Conservation (phyloP, 371 early-diverging fungal species). For the Fennellomyces sp. region DNA sequence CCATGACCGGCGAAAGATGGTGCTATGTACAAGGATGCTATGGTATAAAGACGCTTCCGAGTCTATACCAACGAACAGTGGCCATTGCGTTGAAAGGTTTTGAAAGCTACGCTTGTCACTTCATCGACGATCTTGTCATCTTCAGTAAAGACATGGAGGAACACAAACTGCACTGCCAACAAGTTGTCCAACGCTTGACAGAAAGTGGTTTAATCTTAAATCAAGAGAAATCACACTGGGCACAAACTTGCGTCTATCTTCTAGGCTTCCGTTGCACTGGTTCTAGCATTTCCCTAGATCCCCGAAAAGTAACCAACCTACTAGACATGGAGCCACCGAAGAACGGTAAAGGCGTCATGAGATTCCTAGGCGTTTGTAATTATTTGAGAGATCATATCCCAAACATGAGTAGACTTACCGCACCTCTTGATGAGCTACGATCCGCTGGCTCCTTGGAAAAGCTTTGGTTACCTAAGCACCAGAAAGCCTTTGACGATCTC, state of each 20-base stretch:
- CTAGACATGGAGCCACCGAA: slow-evolving; percentile 9
- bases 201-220: slow-evolving; percentile 21
- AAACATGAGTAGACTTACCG: slow-evolving; percentile 9
- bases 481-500: slow-evolving; percentile 10
- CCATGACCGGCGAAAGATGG: no score
- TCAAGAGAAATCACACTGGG: slow-evolving; percentile 21
- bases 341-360: slow-evolving; percentile 21
- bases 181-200: slow-evolving; percentile 17
- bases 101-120: no score
- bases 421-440: slow-evolving; percentile 28
- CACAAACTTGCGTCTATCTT: slow-evolving; percentile 12
- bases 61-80: slow-evolving; percentile 15
- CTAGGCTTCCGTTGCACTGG: slow-evolving; percentile 21
- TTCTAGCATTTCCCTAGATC: slow-evolving; percentile 14
- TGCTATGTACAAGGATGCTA: no score
- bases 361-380: slow-evolving; percentile 29
- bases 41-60: no score
- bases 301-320: slow-evolving; percentile 20
- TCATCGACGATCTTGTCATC: slow-evolving; percentile 21
- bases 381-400: slow-evolving; percentile 33
- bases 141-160: not conserved
- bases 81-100: not conserved
- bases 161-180: slow-evolving; percentile 9
- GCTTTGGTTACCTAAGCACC: not conserved
- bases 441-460: slow-evolving; percentile 6